Base-by-base conservation (phyloP, 2,329 filamentous ascomycete species). In the Leptosphaerulina australis region DNA sequence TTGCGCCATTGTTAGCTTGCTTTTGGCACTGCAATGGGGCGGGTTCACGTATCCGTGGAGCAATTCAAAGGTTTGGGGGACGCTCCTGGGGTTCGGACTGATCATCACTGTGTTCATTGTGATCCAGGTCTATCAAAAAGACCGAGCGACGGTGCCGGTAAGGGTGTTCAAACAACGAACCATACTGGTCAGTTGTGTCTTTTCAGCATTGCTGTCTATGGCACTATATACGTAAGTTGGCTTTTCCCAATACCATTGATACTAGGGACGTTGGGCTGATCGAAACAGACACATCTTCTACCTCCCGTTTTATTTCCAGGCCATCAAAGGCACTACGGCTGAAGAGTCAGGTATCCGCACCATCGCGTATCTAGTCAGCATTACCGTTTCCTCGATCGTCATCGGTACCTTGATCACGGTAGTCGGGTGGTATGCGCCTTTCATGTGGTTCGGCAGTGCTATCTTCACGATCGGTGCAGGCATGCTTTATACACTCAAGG, bases 81-180 rank as follows among this genome's bases (percentile, higher is more conserved):
- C 78, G 1, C 79, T 81, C 63, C 69, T 80, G 3, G 61, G 80
- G 0, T 79, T 79, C 17, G 80, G 73, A 0, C 64, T 82, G 0
- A 59, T 79, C 0, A 71, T 78, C 28, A 62, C 77, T 17, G 56
- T 73, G 4, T 83, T 84, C 53, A 64, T 72, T 34, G 53, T 15
- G 9, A 58, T 72, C 8, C 66, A 74, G 36, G 47, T 70, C 24
- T 53, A 61, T 14, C 62, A 66, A 33, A 53, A 60, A 11, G 68
- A 71, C 14, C 51, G 59, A 4, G 68, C 68, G 3, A 73, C 69
- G 0, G 64, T 73, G 3, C 67, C 67, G 0, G 22, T 64, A 2
- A 51, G 64, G 2, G 60, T 71, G 0, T 66, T 78, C 51, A 71
- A 67, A 37, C 65, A 75, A 36, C 58, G 64, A 5, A 76, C 72